Evolutionary conservation across 106 monocot genomes (phyloP), one percentile per base, ranked within the genome.

Genomic region (Agapanthus africanus): DNA sequence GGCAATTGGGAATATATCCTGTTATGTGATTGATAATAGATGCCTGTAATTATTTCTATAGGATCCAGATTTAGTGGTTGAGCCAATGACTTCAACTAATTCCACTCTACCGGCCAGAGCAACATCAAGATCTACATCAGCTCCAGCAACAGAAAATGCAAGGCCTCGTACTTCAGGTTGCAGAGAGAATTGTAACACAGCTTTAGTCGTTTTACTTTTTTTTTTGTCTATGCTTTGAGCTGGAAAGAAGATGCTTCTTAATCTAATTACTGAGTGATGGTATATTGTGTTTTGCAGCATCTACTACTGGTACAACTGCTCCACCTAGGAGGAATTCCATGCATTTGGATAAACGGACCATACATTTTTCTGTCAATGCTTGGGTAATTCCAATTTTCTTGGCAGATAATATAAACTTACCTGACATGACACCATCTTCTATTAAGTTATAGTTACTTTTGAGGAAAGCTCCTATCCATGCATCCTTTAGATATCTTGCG

Each of bases 21-120:
- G n/a, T n/a, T n/a, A n/a, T n/a, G n/a, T n/a, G 6, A 30, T 57
- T 57, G 56, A 30, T n/a, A 28, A 31, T 30, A 13, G 1, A 31
- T 52, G 7, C 13, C 0, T 52, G 5, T 52, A 13, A 13, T 25
- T 25, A 4, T 57, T 39, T 39, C 21, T 64, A 39, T 25, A 64
- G 64, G 93, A 89, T 78, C 86, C 93, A 62, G 80, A 81, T 79
- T 75, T 86, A 68, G 86, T 84, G 42, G 86, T 93, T 66, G 88
- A 88, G 71, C 28, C 86, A 32, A 83, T 93, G 79, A 65, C 81
- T 19, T 71, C 79, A 16, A 63, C 74, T 19, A 73, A 44, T 67
- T 86, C 88, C 33, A 81, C 86, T 42, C 93, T 88, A 74, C 31
- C 79, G 65, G 19, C 85, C 22, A 65, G 83, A 65, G 51, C 78